Base-by-base conservation (phyloP, 208 protist genomes). In the Crithidia sp. region DNA sequence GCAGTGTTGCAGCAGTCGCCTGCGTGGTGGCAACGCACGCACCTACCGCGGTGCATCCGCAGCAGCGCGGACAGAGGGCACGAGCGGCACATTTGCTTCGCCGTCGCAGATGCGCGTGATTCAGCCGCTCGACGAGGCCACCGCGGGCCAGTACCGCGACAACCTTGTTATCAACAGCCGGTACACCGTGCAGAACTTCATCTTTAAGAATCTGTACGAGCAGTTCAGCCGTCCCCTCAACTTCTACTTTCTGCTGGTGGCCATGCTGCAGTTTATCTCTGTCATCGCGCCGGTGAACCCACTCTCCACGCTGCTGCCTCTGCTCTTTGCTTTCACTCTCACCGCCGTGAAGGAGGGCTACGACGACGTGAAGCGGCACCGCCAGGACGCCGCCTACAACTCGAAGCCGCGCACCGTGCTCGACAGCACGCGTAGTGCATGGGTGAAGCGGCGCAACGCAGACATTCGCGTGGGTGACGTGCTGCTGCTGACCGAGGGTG, bases 201-300 rank as follows among this genome's bases (percentile, higher is more conserved):
- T 99, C 1, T 94, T 96, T 58, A 89, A 95, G 54, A 99, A 99
- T 56, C 76, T 99, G 8, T 98, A 92, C 65, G 97, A 99, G 77
- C 98, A 99, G 87, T 99, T 99, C 68, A 67, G 83, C 3, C 83
- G 95, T 7, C 87, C 96, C 9, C 85, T 98, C 39, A 99, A 99
- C 79, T 85, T 98, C 47, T 99, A 99, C 78, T 99, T 99, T 86
- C 75, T 99, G 28, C 67, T 99, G 5, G 97, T 99, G 9, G 81
- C 90, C 8, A 71, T 87, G 40, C 76, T 99, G 6, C 96, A 99
- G 83, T 94, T 98, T 66, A 90, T 98, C 40, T 89, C 89, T 36
- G 73, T 91, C 45, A 94, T 97, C 76, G 96, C 95, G 5, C 97
- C 97, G 0, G 95, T 98, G 5, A 98, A 93, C 83, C 93, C 94